Percentiles rank a stretch among this genome's conserved stretches.
Conservation (phyloP, 441 rosid genomes). For the Bocquillonia castaneifolia region DNA sequence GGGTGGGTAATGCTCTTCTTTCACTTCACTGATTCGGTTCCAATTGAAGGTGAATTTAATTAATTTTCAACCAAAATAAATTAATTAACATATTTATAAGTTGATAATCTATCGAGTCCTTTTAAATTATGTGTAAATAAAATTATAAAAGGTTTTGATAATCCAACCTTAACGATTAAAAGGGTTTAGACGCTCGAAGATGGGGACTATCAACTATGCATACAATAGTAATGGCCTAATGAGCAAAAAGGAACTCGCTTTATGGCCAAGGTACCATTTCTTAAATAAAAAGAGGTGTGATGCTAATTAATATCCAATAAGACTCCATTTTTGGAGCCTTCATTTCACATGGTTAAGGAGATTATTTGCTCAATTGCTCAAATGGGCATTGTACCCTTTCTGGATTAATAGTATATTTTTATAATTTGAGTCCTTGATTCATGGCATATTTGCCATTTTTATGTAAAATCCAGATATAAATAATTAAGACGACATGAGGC, state of each 20-base stretch:
- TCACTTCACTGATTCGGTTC: slow-evolving; percentile 11
- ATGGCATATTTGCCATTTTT: background rate
- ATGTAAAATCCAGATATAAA: background rate
- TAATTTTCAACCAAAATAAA: no score
- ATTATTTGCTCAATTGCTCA: background rate
- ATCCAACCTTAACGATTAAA: no score
- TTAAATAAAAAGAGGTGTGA: background rate
- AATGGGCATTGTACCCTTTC: no score
- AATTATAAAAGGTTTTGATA: no score
- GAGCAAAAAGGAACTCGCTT: background rate
- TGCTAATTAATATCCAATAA: background rate
- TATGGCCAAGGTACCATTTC: slow-evolving; percentile 1
- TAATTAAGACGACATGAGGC: background rate
- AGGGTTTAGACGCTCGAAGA: no score
- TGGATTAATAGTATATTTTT: no score
- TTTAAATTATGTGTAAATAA: no score
- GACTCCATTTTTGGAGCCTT: background rate
- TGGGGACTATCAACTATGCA: background rate
- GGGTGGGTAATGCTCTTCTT: slow-evolving; percentile 14
- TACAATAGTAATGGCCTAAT: background rate
- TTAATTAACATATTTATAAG: no score
- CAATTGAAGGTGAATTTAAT: background rate
- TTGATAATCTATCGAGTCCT: no score
- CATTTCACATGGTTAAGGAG: background rate
- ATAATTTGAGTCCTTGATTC: background rate